These are phyloP conservation scores for Fistulinella cinereoalba DNA, from an alignment of 1,284 basidiomycete species.

Conservation along the genomic window DNA sequence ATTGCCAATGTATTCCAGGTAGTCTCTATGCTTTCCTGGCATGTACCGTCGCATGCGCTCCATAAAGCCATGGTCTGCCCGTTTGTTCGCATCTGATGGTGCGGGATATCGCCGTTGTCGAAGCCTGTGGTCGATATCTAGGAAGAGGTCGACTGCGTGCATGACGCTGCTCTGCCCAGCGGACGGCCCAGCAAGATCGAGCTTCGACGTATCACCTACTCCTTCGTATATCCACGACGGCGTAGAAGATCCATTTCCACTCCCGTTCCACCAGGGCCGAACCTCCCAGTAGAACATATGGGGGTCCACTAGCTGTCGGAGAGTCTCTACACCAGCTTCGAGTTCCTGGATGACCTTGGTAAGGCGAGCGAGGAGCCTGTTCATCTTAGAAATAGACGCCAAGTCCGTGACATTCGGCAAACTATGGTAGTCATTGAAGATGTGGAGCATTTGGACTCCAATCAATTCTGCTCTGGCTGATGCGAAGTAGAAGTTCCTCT, in stretches of 20 bases:
- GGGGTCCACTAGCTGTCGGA: conserved; percentile 79
- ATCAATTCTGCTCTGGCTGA: conserved; percentile 86
- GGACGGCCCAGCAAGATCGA: conserved; percentile 83
- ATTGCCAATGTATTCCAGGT: conserved; percentile 52
- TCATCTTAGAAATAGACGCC: conserved; percentile 68
- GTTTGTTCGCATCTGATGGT: conserved; percentile 63
- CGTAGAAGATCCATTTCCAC: conserved; percentile 52
- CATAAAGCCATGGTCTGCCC: conserved; percentile 73
- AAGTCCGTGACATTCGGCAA: conserved; percentile 73
- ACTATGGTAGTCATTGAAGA: conserved; percentile 81
- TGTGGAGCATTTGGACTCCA: conserved; percentile 81
- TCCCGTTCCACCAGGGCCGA: conserved; percentile 92
- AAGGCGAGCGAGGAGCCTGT: conserved; percentile 71
- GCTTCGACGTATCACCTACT: conserved; percentile 52
- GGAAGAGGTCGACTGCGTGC: conserved; percentile 78
- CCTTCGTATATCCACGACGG: conserved; percentile 86
- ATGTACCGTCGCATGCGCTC: conserved; percentile 79
- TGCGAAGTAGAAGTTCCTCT: conserved; percentile 84
- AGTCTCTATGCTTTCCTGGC: conserved; percentile 74
- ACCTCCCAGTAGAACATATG: conserved; percentile 88
- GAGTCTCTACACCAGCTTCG: conserved; percentile 62
- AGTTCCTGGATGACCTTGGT: conserved; percentile 73
- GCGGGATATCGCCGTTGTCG: conserved; percentile 66
- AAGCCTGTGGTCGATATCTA: conserved; percentile 82
- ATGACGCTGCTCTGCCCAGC: conserved; percentile 94